Evolutionary conservation across 2,329 filamentous ascomycete species (phyloP), one percentile per base, ranked within the genome.

Genomic region (Bipolaris cookei): DNA sequence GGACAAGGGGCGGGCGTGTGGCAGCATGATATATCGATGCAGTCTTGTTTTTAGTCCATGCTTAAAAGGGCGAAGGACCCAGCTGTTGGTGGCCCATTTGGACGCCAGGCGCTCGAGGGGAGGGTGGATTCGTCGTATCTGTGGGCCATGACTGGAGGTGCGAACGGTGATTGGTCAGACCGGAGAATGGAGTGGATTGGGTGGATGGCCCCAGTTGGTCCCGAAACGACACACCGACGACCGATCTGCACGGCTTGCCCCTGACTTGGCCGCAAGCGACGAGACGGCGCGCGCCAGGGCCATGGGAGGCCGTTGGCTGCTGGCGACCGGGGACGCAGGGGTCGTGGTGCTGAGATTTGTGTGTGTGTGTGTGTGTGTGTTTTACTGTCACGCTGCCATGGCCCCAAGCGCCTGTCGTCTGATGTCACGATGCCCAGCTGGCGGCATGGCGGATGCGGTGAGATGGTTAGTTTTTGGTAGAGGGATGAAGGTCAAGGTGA

Each of bases 21-120:
- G 52, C 63, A 61, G 61, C 69, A 66, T 72, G 62, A 74, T 75
- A 75, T 75, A 70, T 56, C 56, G 54, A 59, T 63, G 54, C 51
- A 49, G 45, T 28, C 43, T 48, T 65, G 66, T 64, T 66, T 62
- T 51, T 50, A 62, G 65, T 62, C 62, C 62, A 64, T 62, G 57
- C 67, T 66, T 45, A 50, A 64, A 47, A 54, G 25, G 55, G 66
- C 53, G 46, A 61, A 45, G 58, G 58, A 41, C 51, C 50, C 51
- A 56, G 53, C 63, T 56, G 56, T 46, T 56, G 32, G 52, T 50
- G 16, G 59, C 63, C 57, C 53, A 54, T 62, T 63, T 51, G 58
- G 64, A 65, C 59, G 61, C 45, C 59, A 64, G 61, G 67, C 64
- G 61, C 65, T 65, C 60, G 67, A 62, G 57, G 54, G 62, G 54